These are phyloP conservation scores for Posidonia oceanica DNA, from an alignment of 116 monocot genomes.

Conservation along the genomic window DNA sequence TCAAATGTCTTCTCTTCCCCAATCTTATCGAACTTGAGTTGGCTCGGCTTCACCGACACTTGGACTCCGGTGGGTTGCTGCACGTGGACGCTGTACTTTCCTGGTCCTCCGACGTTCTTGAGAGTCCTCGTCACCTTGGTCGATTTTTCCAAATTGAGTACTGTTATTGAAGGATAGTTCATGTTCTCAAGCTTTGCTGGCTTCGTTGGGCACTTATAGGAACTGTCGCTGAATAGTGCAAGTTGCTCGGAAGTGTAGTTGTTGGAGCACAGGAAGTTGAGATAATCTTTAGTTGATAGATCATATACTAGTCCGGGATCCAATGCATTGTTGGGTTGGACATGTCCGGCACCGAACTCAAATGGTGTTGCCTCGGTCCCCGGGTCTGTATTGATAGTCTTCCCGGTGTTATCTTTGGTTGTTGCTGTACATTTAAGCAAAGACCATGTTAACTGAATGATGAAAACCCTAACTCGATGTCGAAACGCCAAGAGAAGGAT, in stretches of 20 bases:
- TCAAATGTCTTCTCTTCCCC: too few relatives aligned
- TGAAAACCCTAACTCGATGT: too few relatives aligned
- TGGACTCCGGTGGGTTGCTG: too few relatives aligned
- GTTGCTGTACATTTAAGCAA: constrained; percentile 21
- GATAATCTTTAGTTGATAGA: constrained; percentile 27
- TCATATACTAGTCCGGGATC: constrained; percentile 70
- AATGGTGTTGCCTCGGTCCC: constrained; percentile 29
- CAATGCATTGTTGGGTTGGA: constrained; percentile 46
- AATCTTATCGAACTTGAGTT: too few relatives aligned
- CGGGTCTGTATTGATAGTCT: constrained; percentile 12
- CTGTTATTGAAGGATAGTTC: constrained; percentile 50
- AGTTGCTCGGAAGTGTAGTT: constrained; percentile 32
- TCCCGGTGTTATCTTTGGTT: constrained; percentile 23
- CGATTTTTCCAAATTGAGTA: constrained; percentile 4
- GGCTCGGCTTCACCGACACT: too few relatives aligned
- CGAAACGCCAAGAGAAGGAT: too few relatives aligned
- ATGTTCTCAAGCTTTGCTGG: not conserved
- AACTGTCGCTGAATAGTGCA: not conserved
- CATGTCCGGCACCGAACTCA: constrained; percentile 51
- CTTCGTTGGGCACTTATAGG: constrained; percentile 20
- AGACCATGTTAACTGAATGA: too few relatives aligned
- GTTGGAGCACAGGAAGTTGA: constrained; percentile 42
- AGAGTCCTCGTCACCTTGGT: constrained; percentile 11
- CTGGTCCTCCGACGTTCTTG: constrained; percentile 38
- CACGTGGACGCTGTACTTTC: constrained; percentile 26